Percentiles rank a stretch among this genome's conserved stretches.
phyloP scores from a whole-genome alignment of 2,329 filamentous ascomycete species.

The Tolypocladium nubicola region DNA sequence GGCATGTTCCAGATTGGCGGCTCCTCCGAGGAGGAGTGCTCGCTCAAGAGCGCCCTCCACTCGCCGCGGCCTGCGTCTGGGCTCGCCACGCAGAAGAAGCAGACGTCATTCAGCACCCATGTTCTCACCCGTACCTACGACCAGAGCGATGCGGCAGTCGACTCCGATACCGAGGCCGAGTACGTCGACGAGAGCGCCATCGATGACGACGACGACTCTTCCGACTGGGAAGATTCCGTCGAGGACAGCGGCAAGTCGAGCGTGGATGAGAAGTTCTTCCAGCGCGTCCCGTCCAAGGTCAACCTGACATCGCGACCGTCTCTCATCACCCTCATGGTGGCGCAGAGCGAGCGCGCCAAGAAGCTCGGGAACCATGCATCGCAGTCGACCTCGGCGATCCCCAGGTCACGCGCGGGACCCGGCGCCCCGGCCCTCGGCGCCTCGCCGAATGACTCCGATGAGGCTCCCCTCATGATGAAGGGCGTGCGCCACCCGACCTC shows the following conservation, averaged over 20 bases:
- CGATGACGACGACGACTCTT: constrained; percentile 56
- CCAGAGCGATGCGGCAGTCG: constrained; percentile 27
- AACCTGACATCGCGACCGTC: constrained; percentile 81
- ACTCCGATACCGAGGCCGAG: constrained; percentile 39
- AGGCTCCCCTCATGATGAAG: constrained; percentile 55
- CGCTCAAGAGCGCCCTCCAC: constrained; percentile 46
- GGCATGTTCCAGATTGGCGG: constrained; percentile 42
- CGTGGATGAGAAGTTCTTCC: constrained; percentile 74
- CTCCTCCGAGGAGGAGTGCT: constrained; percentile 70
- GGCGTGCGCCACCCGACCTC: constrained; percentile 34
- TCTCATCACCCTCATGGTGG: constrained; percentile 80
- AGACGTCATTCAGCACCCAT: constrained; percentile 71
- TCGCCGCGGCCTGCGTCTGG: constrained; percentile 29
- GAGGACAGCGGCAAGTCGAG: constrained; percentile 78
- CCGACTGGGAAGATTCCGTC: constrained; percentile 55
- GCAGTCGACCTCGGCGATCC: constrained; percentile 57
- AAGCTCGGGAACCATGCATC: constrained; percentile 59
- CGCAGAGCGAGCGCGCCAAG: constrained; percentile 60
- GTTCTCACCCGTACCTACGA: constrained; percentile 57
- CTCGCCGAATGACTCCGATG: constrained; percentile 50
- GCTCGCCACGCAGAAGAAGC: constrained; percentile 45
- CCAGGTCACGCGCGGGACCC: constrained; percentile 46
- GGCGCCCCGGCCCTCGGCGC: constrained; percentile 31
- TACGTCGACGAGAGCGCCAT: constrained; percentile 78
- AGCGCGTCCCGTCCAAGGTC: constrained; percentile 78